Percentiles rank a stretch among this genome's conserved stretches.
These are phyloP conservation scores for Phytophthora brassicae DNA, from an alignment of 352 stramenopile species.

Conservation along the genomic window DNA sequence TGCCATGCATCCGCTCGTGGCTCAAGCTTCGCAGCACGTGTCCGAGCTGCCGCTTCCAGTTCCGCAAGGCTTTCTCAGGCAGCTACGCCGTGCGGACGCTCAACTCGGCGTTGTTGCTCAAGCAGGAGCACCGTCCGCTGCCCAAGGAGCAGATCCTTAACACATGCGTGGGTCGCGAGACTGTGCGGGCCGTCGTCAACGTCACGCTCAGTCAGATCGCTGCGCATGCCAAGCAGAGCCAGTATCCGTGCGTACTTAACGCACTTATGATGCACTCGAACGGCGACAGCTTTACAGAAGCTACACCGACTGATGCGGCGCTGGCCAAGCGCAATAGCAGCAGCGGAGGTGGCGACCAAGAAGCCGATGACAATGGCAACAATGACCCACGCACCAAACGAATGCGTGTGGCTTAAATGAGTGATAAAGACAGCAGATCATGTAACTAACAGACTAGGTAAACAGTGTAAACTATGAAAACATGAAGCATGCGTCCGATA, in stretches of 20 bases:
- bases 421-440: too few relatives aligned
- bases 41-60: constrained; percentile 93
- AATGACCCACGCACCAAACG: constrained; percentile 29
- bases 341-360: constrained; percentile 11
- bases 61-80: constrained; percentile 79
- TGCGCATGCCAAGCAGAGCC: constrained; percentile 51
- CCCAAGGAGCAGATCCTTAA: constrained; percentile 63
- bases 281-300: constrained; percentile 61
- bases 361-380: constrained; percentile 14
- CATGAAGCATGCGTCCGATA: constrained; percentile 11
- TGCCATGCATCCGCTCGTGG: constrained; percentile 92
- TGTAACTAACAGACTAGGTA: constrained; percentile 30
- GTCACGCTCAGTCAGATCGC: constrained; percentile 77
- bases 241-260: constrained; percentile 82
- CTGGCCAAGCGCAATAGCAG: constrained; percentile 42
- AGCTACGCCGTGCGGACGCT: constrained; percentile 80
- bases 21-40: constrained; percentile 92
- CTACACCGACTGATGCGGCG: constrained; percentile 24
- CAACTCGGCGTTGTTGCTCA: constrained; percentile 75
- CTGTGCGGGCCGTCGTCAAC: constrained; percentile 73
- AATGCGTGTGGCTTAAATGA: constrained; percentile 29
- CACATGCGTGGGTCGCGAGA: constrained; percentile 53
- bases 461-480: constrained; percentile 36
- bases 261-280: constrained; percentile 82
- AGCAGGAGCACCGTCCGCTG: constrained; percentile 58